phyloP scores from a whole-genome alignment of 148 eudicot species.

The Agrostemma githago region DNA sequence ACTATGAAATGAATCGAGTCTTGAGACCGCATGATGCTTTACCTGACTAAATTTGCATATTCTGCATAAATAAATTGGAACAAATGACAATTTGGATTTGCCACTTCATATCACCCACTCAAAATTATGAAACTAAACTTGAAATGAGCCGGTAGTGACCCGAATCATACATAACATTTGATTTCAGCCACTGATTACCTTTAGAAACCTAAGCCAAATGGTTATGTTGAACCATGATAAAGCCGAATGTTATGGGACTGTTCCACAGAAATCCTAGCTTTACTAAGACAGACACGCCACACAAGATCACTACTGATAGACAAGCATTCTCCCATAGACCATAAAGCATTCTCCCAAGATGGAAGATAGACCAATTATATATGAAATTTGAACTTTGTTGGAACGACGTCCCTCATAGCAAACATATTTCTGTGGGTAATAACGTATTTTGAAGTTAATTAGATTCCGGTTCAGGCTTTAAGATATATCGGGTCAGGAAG shows the following conservation, averaged over 20 bases:
- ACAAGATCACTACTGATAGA: background rate
- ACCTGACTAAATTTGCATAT: too few relatives aligned
- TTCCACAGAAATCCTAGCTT: background rate
- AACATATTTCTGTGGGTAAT: background rate
- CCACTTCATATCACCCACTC: too few relatives aligned
- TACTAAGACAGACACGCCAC: background rate
- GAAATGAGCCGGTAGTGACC: too few relatives aligned
- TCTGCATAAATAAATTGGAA: too few relatives aligned
- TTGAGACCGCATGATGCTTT: too few relatives aligned
- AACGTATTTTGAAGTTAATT: background rate
- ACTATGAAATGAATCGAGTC: too few relatives aligned
- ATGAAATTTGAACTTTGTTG: background rate
- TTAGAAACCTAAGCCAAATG: background rate
- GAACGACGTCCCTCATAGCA: background rate
- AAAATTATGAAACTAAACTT: too few relatives aligned
- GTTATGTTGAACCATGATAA: background rate
- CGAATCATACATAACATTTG: too few relatives aligned
- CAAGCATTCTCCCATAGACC: background rate
- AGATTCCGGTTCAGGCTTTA: background rate
- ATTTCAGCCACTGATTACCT: too few relatives aligned
- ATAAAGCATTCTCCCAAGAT: background rate
- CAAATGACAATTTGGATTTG: too few relatives aligned
- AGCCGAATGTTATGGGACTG: background rate
- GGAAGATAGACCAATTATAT: background rate
- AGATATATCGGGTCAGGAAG: background rate